Evolutionary conservation across 805 yeast species (phyloP).

Genomic region (Zygoascus flipseniorum): DNA sequence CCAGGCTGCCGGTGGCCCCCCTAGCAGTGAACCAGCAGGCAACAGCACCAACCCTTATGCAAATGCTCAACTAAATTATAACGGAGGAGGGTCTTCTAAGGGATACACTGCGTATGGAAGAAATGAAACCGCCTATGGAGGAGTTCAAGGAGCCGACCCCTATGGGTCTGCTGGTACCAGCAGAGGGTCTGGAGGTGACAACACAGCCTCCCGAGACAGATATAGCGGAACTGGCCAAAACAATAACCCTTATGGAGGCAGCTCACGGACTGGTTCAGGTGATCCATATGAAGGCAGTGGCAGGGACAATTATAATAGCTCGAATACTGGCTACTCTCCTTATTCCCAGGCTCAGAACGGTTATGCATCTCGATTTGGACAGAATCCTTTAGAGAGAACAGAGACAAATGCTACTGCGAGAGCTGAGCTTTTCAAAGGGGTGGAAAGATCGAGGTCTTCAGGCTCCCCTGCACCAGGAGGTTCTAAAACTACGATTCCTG

Average conservation of each 20-base stretch:
- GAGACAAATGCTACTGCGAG: constrained; percentile 18
- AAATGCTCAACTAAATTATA: constrained; percentile 5
- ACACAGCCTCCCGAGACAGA: neutral
- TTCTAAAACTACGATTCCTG: neutral
- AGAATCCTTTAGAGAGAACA: constrained; percentile 11
- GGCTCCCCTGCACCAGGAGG: constrained; percentile 4
- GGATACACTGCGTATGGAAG: constrained; percentile 1
- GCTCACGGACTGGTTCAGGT: neutral
- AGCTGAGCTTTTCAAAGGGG: constrained; percentile 23
- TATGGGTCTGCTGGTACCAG: constrained; percentile 7
- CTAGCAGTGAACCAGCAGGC: neutral
- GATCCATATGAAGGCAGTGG: neutral
- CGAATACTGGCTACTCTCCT: constrained; percentile 8
- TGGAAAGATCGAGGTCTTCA: constrained; percentile 1
- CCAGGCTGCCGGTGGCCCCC: constrained; percentile 5
- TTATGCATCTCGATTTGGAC: constrained; percentile 15
- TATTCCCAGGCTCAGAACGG: constrained; percentile 15
- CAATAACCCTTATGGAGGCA: neutral
- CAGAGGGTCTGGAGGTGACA: neutral
- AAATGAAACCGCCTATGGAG: neutral
- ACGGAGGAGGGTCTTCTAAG: neutral
- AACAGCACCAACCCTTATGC: constrained; percentile 15
- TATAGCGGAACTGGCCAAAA: neutral
- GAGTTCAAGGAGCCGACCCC: constrained; percentile 2
- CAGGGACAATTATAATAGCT: neutral